Conservation (phyloP, 2,329 filamentous ascomycete species). For the Aureobasidium mangrovei region DNA sequence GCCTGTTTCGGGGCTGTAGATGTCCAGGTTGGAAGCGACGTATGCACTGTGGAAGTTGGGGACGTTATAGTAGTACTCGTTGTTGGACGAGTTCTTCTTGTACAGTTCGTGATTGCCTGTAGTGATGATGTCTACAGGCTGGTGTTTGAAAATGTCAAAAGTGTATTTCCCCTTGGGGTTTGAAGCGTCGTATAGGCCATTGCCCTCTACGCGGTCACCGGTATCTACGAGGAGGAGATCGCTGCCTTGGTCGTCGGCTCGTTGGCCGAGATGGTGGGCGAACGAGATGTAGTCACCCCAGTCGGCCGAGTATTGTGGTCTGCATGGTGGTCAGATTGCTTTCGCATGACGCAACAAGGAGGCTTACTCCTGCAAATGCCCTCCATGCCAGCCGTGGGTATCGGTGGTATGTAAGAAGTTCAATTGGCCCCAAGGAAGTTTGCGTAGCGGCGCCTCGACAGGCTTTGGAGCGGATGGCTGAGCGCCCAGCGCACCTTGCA, state of each 20-base stretch:
- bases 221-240: slow-evolving; percentile 94
- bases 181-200: slow-evolving; percentile 87
- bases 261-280: slow-evolving; percentile 67
- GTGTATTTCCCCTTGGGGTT: slow-evolving; percentile 80
- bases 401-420: slow-evolving; percentile 93
- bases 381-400: slow-evolving; percentile 90
- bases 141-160: slow-evolving; percentile 76
- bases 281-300: slow-evolving; percentile 99
- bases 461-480: slow-evolving; percentile 78
- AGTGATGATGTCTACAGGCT: slow-evolving; percentile 74
- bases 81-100: slow-evolving; percentile 63
- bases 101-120: slow-evolving; percentile 96
- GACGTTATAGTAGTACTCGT: slow-evolving; percentile 71
- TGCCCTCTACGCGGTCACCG: slow-evolving; percentile 87
- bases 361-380: slow-evolving; percentile 78
- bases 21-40: slow-evolving; percentile 87
- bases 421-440: slow-evolving; percentile 83
- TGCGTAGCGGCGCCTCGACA: slow-evolving; percentile 69
- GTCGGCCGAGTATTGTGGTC: slow-evolving; percentile 85
- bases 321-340: slow-evolving; percentile 26
- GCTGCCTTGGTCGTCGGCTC: slow-evolving; percentile 66
- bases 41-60: slow-evolving; percentile 75
- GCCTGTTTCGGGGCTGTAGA: slow-evolving; percentile 63
- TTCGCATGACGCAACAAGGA: slow-evolving; percentile 7
- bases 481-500: slow-evolving; percentile 30